Evolutionary conservation across 129 eudicot genomes (phyloP).

Genomic region (Lactuca saligna): DNA sequence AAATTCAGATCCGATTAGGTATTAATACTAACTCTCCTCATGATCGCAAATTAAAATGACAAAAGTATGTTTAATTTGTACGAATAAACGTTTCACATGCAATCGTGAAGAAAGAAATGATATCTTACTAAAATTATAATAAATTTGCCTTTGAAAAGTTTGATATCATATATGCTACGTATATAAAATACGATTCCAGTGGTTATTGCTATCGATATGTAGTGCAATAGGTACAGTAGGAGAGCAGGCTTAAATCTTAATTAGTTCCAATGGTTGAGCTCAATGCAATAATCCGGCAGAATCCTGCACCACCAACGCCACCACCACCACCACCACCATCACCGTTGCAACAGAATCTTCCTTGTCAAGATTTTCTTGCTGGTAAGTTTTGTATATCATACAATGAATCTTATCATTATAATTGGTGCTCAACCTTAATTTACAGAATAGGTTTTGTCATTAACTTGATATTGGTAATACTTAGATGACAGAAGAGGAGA

Average conservation of each 20-base stretch:
- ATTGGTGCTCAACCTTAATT: no score
- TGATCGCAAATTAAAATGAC: background rate
- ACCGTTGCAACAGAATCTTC: background rate
- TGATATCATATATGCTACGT: background rate
- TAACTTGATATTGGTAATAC: background rate
- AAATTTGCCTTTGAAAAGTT: background rate
- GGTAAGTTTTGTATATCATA: background rate
- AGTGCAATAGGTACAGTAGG: background rate
- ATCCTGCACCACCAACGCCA: background rate
- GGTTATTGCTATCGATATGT: background rate
- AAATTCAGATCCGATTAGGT: background rate
- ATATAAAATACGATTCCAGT: background rate
- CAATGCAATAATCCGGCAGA: background rate
- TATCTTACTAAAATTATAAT: no score
- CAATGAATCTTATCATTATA: background rate
- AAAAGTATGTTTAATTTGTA: background rate
- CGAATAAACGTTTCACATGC: background rate
- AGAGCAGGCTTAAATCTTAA: background rate
- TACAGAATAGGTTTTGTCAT: no score
- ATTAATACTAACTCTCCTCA: background rate
- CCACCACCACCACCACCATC: background rate
- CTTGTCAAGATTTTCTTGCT: background rate
- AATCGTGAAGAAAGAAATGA: background rate
- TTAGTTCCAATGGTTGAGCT: background rate
- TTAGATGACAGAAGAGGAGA: constrained; percentile 10